Evolutionary conservation across 495 filamentous ascomycete genomes (phyloP), one percentile per base, ranked within the genome.

Genomic region (Eremomyces bilateralis): DNA sequence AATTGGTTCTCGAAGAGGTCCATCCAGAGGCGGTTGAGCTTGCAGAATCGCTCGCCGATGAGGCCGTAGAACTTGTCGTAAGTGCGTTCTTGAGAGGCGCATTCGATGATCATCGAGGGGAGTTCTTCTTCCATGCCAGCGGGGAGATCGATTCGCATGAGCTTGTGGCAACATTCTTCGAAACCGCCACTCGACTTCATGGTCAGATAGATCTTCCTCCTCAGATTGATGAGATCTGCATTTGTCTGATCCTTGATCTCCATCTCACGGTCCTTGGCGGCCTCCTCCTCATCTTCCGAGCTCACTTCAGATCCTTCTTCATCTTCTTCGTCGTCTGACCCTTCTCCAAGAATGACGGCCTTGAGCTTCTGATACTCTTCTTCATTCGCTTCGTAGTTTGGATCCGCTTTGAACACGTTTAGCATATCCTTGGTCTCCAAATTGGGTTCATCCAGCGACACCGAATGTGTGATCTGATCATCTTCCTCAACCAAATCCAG

Each of bases 181-280:
- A 91, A 90, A 33, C 85, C 81, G 35, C 81, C 75, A 46, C 74
- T 82, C 27, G 77, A 85, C 79, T 91, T 92, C 52, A 97, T 91
- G 6, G 83, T 95, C 36, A 99, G 61, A 49, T 99, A 99, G 40
- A 99, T 95, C 0, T 80, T 91, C 45, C 81, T 69, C 39, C 88
- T 71, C 17, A 99, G 64, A 46, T 91, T 91, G 43, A 94, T 79
- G 11, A 99, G 67, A 50, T 95, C 81, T 0, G 84, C 80, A 47
- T 95, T 95, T 43, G 71, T 91, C 53, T 91, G 82, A 56, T 99
- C 88, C 55, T 94, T 90, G 62, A 99, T 92, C 53, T 99, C 88
- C 47, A 94, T 60, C 32, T 67, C 64, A 32, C 61, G 56, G 43
- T 76, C 72, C 20, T 75, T 59, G 29, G 79, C 80, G 15, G 75